Base-by-base conservation (phyloP, 371 early-diverging fungal genomes). In the Apophysomyces ossiformis region DNA sequence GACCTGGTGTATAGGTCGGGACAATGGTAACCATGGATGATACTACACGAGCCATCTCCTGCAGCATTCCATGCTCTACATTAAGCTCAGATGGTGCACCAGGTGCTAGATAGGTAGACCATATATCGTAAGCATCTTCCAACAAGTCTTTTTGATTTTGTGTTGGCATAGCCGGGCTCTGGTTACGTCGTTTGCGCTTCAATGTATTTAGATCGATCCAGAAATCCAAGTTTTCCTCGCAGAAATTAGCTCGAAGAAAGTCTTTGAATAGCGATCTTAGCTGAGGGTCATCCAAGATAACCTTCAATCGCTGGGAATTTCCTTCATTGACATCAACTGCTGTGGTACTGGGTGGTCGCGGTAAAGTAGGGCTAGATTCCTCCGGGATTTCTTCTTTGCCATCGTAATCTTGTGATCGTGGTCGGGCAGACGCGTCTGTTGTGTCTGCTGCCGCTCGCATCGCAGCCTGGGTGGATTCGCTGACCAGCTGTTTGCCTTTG, bases 201-300 rank as follows among this genome's bases (percentile, higher is more conserved):
- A 85, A 35, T 26, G 80, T 72, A 56, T 61, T 73, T 60, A 80
- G 75, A 63, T 92, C 90, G 16, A 87, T 78, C 83, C 86, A 87
- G 58, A 91, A 92, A 44, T 87, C 82, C 37, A 90, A 71, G 60
- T 91, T 92, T 59, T 92, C 92, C 63, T 89, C 89, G 66, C 90
- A 91, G 61, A 87, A 87, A 61, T 90, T 88, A 35, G 86, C 81
- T 16, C 84, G 76, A 26, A 89, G 69, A 68, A 89, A 91, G 58
- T 81, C 84, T 66, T 87, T 86, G 73, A 90, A 91, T 7, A 87
- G 76, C 8, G 86, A 82, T 16, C 89, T 80, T 6, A 91, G 73
- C 6, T 77, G 80, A 1, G 82, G 64, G 65, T 82, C 86, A 32
- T 83, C 84, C 2, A 92, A 75, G 58, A 92, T 92, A 39, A 81